Base-by-base conservation (phyloP, 164 flowering plant species). In the Liquidambar formosana region DNA sequence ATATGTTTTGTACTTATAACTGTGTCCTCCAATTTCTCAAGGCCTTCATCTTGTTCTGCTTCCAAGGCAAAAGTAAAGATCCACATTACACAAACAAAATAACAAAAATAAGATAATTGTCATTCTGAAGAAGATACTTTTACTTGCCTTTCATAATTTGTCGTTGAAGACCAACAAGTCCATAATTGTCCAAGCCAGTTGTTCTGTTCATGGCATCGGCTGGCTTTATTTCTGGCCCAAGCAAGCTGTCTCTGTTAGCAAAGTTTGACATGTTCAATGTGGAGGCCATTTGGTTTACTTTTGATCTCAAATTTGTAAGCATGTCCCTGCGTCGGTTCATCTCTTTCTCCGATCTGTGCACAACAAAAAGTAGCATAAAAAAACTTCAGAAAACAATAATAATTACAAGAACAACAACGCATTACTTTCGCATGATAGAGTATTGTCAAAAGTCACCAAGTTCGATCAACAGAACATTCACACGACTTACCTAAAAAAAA, bases 41-140 rank as follows among this genome's bases (percentile, higher is more conserved):
- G 97, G 46, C 85, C 95, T 38, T 93, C 96, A 80, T 94, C 97
- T 89, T 94, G 94, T 66, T 90, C 98, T 93, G 89, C 26, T 67
- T 45, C 28, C 69, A 57, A 58, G 51, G 27, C 48, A 61, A 41
- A 27, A n/a, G n/a, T n/a, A n/a, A n/a, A 33, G 28, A 70, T 27
- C 15, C 70, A 64, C 33, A 23, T 56, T 18, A 61, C 23, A 19
- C 33, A 64, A 65, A 22, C 51, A 18, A 44, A 19, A 58, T 61
- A 27, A 1, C 0, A 56, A 13, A 19, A 63, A 27, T 23, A 41
- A 19, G 0, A 53, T 51, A 43, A 21, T 19, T n/a, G 33, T 33
- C 1, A n/a, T 22, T 14, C 15, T 23, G 41, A 43, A 19, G 14
- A 74, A 58, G 5, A 16, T 22, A 61, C 27, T 58, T 58, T 10